Evolutionary conservation across 371 early-diverging fungal species (phyloP).

Genomic region (Mortierella sp.): DNA sequence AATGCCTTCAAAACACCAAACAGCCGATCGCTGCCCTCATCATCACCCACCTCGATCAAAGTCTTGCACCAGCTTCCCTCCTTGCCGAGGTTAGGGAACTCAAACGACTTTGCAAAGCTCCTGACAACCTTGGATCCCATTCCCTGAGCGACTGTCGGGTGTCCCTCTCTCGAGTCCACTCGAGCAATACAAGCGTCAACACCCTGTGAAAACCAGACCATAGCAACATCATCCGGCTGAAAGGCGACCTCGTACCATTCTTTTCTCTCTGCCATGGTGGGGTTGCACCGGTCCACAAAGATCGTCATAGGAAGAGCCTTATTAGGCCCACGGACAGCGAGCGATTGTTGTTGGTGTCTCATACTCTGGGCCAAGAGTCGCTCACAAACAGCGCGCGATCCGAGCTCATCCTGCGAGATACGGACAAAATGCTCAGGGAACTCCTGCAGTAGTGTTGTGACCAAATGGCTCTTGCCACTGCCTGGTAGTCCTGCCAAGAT

Average conservation of each 20-base stretch:
- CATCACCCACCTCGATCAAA: constrained; percentile 48
- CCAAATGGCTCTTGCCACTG: constrained; percentile 61
- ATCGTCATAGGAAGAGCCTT: constrained; percentile 52
- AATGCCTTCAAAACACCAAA: constrained; percentile 26
- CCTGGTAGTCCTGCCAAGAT: constrained; percentile 63
- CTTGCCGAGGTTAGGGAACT: constrained; percentile 46
- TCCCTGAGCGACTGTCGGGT: constrained; percentile 59
- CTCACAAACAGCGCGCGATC: constrained; percentile 54
- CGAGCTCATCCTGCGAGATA: constrained; percentile 64
- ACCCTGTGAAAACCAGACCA: constrained; percentile 59
- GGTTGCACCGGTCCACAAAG: constrained; percentile 65
- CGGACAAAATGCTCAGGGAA: constrained; percentile 55
- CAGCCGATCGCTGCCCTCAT: constrained; percentile 43
- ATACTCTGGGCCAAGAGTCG: constrained; percentile 54
- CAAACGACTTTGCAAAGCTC: constrained; percentile 53
- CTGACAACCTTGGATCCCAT: constrained; percentile 52
- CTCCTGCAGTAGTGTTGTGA: constrained; percentile 29
- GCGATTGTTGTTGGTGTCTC: constrained; percentile 53
- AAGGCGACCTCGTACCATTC: constrained; percentile 58
- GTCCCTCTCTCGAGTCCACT: constrained; percentile 48
- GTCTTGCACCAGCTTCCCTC: constrained; percentile 55
- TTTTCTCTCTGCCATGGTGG: constrained; percentile 57
- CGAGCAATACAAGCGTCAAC: constrained; percentile 57
- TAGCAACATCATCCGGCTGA: constrained; percentile 43
- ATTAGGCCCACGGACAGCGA: constrained; percentile 29